Base-by-base conservation (phyloP, 1,284 basidiomycete species). In the Flammula alnicola region DNA sequence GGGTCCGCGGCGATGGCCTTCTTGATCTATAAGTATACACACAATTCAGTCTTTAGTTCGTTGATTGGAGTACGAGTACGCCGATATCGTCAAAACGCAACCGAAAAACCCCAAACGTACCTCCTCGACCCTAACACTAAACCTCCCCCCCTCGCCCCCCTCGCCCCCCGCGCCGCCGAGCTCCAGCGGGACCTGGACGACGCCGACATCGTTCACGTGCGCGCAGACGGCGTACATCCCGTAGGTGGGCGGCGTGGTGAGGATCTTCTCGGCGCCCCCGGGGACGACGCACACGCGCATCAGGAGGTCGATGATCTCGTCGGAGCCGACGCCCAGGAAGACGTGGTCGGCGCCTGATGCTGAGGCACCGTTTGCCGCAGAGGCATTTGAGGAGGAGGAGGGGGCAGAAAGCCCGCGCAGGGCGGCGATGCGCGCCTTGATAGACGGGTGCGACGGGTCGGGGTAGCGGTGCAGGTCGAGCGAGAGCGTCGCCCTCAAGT, bases 151-250 rank as follows among this genome's bases (percentile, higher is more conserved):
- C 52, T 87, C 83, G 1, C 84, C 84, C 1, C 85, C 87, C 63
- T 89, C 86, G 1, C 86, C 86, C 5, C 66, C 54, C 2, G 64
- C 66, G 3, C 76, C 81, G 14, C 66, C 70, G 12, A 93, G 77
- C 49, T 90, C 80, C 4, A 99, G 72, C 3, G 88, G 87, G 3
- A 93, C 86, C 63, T 90, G 86, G 43, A 95, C 84, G 3, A 97
- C 75, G 0, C 82, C 88, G 3, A 98, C 77, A 65, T 99, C 97
- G 65, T 99, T 99, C 45, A 99, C 88, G 60, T 95, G 89, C 5
- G 96, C 97, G 54, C 91, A 94, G 1, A 99, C 96, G 14, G 79
- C 71, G 72, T 99, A 99, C 96, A 99, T 99, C 17, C 96, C 96
- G 65, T 99, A 99, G 5, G 96, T 98, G 2, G 97, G 97, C 2